phyloP scores from a whole-genome alignment of 148 eudicot genomes.

The Chenopodium suecicum region DNA sequence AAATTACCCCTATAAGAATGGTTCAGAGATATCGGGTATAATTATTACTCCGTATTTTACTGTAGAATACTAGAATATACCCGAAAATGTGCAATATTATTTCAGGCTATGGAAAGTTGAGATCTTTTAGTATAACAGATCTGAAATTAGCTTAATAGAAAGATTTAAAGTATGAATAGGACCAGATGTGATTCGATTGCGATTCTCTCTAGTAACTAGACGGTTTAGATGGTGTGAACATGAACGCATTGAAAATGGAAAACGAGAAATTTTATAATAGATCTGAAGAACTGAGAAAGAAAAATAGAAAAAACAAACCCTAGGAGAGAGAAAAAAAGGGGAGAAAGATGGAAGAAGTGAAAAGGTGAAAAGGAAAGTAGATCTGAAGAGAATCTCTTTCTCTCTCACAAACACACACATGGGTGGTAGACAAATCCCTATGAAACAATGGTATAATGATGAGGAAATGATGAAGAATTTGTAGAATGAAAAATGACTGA shows the following conservation, averaged over 20 bases:
- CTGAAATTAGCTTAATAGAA: neutral
- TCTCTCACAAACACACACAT: too few species aligned
- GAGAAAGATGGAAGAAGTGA: neutral
- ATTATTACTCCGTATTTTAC: too few species aligned
- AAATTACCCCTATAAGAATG: too few species aligned
- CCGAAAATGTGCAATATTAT: too few species aligned
- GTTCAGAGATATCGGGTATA: too few species aligned
- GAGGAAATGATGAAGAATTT: neutral
- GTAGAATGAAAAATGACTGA: constrained; percentile 20
- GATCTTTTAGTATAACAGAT: neutral
- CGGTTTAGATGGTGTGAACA: neutral
- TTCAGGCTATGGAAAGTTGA: too few species aligned
- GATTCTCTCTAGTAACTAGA: neutral
- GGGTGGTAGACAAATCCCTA: constrained; percentile 19
- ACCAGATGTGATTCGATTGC: neutral
- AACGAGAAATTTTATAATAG: neutral
- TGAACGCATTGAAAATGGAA: neutral
- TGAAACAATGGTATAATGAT: constrained; percentile 14
- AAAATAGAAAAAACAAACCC: constrained; percentile 12
- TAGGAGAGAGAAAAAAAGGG: constrained; percentile 17
- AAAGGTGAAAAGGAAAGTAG: constrained; percentile 12
- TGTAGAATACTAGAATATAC: too few species aligned
- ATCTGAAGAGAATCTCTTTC: neutral
- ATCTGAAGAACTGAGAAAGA: neutral
- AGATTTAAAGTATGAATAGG: too few species aligned